Evolutionary conservation across 2,329 filamentous ascomycete genomes (phyloP).

Genomic region (Colletotrichum eremochloae): DNA sequence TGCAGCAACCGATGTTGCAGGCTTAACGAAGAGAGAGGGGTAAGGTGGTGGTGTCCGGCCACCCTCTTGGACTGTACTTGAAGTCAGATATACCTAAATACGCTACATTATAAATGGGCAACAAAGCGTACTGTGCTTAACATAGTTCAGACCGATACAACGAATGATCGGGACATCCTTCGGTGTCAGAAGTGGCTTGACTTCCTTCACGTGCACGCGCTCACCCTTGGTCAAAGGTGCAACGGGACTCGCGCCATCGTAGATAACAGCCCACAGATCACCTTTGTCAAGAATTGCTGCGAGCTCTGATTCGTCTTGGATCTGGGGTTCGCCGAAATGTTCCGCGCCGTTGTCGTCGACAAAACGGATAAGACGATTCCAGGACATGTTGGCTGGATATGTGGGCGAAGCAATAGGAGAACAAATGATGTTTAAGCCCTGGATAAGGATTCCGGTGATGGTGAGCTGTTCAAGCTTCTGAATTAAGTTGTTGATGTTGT

Average conservation of each 20-base stretch:
- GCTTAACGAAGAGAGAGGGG: constrained; percentile 66
- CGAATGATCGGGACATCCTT: constrained; percentile 53
- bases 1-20: constrained; percentile 54
- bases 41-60: constrained; percentile 64
- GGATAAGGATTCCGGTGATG: neutral
- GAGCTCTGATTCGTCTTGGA: constrained; percentile 48
- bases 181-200: constrained; percentile 49
- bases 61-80: constrained; percentile 61
- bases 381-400: constrained; percentile 40
- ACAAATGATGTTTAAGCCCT: neutral
- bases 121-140: constrained; percentile 50
- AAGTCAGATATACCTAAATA: neutral
- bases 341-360: constrained; percentile 50
- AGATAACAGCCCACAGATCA: constrained; percentile 49
- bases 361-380: constrained; percentile 53
- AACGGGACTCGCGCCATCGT: constrained; percentile 48
- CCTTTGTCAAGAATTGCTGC: constrained; percentile 44
- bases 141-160: constrained; percentile 55
- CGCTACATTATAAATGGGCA: neutral
- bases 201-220: constrained; percentile 49
- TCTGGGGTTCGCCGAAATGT: constrained; percentile 51
- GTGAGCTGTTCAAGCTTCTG: neutral
- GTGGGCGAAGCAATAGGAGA: neutral
- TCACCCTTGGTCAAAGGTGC: constrained; percentile 45
- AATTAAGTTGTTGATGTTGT: neutral